Evolutionary conservation across 257 asterid species (phyloP).

Genomic region (Salvia rosmarinus): DNA sequence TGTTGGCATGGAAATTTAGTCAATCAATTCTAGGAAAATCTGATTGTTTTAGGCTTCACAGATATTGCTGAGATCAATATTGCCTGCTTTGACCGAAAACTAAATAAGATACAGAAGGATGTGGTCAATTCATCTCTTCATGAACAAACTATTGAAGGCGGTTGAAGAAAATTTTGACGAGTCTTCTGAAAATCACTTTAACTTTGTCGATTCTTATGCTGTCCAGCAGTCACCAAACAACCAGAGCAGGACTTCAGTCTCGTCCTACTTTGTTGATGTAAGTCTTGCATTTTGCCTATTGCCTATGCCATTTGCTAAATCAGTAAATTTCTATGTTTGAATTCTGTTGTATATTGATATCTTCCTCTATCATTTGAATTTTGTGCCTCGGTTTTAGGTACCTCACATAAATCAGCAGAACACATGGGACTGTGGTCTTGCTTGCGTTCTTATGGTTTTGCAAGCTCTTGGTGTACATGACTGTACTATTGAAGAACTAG

Average conservation of each 20-base stretch:
- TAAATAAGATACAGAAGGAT: constrained; percentile 46
- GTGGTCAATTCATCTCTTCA: constrained; percentile 74
- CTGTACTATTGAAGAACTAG: constrained; percentile 59
- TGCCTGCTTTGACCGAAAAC: constrained; percentile 14
- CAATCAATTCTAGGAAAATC: constrained; percentile 11
- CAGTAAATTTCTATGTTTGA: constrained; percentile 1
- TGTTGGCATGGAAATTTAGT: constrained; percentile 9
- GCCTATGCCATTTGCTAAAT: not conserved
- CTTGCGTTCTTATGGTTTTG: constrained; percentile 88
- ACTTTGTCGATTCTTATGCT: constrained; percentile 48
- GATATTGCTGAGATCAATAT: constrained; percentile 20
- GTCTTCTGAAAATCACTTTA: constrained; percentile 43
- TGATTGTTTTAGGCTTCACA: constrained; percentile 12
- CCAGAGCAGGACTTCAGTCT: constrained; percentile 34
- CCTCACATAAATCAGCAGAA: constrained; percentile 83
- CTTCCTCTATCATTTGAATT: constrained; percentile 28
- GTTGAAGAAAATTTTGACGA: constrained; percentile 59
- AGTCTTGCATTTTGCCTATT: constrained; percentile 33
- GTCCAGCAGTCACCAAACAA: constrained; percentile 44
- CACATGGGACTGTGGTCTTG: constrained; percentile 97
- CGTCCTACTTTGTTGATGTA: constrained; percentile 61
- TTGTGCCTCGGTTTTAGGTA: constrained; percentile 50
- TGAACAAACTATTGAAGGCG: constrained; percentile 70
- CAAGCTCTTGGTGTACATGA: constrained; percentile 59
- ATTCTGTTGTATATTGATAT: not conserved